Conservation (phyloP, 306 rosid genomes). For the Rosa chinensis region DNA sequence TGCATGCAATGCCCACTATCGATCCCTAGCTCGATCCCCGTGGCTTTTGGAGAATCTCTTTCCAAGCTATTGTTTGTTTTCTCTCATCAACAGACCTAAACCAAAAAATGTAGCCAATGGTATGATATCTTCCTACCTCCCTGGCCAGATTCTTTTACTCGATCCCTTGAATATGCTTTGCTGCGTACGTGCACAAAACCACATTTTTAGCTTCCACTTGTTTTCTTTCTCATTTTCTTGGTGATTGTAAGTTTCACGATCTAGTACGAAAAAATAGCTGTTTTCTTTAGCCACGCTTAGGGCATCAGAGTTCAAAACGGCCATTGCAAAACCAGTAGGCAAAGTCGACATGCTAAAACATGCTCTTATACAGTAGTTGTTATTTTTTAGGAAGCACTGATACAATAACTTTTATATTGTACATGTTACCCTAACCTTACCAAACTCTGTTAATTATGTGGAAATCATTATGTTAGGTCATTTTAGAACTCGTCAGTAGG, state of each 20-base stretch:
- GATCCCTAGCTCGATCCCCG: conserved; percentile 4
- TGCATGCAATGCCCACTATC: conserved; percentile 20
- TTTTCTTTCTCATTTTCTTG: background rate
- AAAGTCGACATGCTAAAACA: too few species aligned
- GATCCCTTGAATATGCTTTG: background rate
- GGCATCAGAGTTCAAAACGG: too few species aligned
- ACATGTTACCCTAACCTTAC: too few species aligned
- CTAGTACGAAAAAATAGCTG: too few species aligned
- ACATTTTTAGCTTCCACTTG: background rate
- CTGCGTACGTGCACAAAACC: background rate
- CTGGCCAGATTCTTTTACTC: conserved; percentile 26
- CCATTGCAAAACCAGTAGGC: too few species aligned
- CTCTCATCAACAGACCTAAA: conserved; percentile 11
- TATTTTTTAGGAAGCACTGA: too few species aligned
- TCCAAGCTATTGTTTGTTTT: conserved; percentile 7
- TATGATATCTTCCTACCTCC: conserved; percentile 13
- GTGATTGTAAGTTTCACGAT: background rate
- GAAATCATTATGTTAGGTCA: too few species aligned
- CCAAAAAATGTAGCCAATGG: conserved; percentile 13
- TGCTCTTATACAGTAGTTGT: too few species aligned
- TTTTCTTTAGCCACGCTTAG: too few species aligned
- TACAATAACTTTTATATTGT: too few species aligned
- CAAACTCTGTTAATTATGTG: too few species aligned
- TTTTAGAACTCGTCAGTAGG: too few species aligned
- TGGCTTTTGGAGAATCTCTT: conserved; percentile 35